Evolutionary conservation across 306 rosid genomes (phyloP), one percentile per base, ranked within the genome.

Genomic region (Hippophae gyantsensis): DNA sequence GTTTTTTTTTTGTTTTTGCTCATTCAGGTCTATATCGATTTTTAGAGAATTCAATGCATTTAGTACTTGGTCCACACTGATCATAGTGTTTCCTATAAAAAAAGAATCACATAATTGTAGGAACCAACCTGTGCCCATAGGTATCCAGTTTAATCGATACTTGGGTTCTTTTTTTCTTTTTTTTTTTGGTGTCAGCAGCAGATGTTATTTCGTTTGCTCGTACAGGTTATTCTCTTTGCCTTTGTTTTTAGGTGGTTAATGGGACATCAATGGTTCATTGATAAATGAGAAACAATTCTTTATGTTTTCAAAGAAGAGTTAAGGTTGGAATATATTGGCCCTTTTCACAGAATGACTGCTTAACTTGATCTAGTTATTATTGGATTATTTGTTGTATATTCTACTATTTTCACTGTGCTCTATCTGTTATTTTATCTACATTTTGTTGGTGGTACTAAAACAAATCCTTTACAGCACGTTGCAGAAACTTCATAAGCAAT

Each of bases 401-500:
- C 46, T 45, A 42, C 23, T 46, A 55, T 55, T 46, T 47, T 65
- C 62, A 5, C 13, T 57, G 10, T 55, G 47, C n/a, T n/a, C 25
- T 41, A 46, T 9, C 7, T 12, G 53, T 13, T 64, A 50, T 49
- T 5, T 47, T 18, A 7, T 59, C 18, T 38, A 13, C 27, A 51
- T 52, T 41, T 61, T 44, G 14, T 63, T 49, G 32, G 9, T 32
- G 48, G 75, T 57, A 67, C 72, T 66, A 6, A 79, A 62, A 71
- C 70, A 60, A 59, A 27, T 63, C 66, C 67, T 72, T 25, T 69
- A 65, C 88, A 87, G 96, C 59, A 90, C 85, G 77, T 69, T 92
- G 84, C 88, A 83, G 82, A 92, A 79, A 60, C 96, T 87, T 63
- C 96, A 87, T 75, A 83, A 64, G 78, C 92, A 92, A 72, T 89